A percentile compares a stretch with the other conserved stretches of the same genome.
Conservation (phyloP, 768 basidiomycete species). For the Tricholomella constricta region DNA sequence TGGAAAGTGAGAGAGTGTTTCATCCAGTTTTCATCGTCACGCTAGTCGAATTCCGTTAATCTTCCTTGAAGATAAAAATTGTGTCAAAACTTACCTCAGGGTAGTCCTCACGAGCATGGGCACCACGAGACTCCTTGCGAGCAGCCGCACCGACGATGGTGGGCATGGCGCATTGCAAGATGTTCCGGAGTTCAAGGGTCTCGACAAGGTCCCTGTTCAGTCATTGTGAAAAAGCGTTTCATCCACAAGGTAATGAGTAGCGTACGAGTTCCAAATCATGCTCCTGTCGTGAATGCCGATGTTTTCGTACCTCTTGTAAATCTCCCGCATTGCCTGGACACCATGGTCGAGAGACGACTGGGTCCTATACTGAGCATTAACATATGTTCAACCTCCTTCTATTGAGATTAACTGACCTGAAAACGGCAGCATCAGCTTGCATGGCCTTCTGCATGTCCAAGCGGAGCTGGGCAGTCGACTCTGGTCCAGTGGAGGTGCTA, state of each 20-base stretch:
- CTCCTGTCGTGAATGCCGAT: slow-evolving; percentile 97
- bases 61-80: not conserved
- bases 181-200: slow-evolving; percentile 94
- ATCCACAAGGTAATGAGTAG: slow-evolving; percentile 6
- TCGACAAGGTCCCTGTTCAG: slow-evolving; percentile 85
- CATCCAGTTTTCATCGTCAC: slow-evolving; percentile 95
- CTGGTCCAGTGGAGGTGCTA: slow-evolving; percentile 77
- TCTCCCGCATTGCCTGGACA: slow-evolving; percentile 79
- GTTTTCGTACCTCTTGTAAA: slow-evolving; percentile 87
- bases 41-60: slow-evolving; percentile 44
- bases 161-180: slow-evolving; percentile 93
- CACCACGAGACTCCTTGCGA: slow-evolving; percentile 96
- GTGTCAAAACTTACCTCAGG: slow-evolving; percentile 65
- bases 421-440: slow-evolving; percentile 97
- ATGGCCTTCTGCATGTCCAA: slow-evolving; percentile 99
- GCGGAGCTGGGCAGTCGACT: slow-evolving; percentile 88
- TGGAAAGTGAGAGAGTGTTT: slow-evolving; percentile 97
- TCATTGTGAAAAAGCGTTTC: slow-evolving; percentile 5
- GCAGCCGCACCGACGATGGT: slow-evolving; percentile 93
- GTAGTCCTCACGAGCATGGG: slow-evolving; percentile 97
- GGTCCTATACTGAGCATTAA: slow-evolving; percentile 50
- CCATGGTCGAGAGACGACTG: slow-evolving; percentile 90
- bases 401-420: slow-evolving; percentile 53
- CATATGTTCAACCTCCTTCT: slow-evolving; percentile 3
- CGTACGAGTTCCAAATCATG: slow-evolving; percentile 99